Base-by-base conservation (phyloP, 2,329 filamentous ascomycete genomes). In the Zymoseptoria passerinii region DNA sequence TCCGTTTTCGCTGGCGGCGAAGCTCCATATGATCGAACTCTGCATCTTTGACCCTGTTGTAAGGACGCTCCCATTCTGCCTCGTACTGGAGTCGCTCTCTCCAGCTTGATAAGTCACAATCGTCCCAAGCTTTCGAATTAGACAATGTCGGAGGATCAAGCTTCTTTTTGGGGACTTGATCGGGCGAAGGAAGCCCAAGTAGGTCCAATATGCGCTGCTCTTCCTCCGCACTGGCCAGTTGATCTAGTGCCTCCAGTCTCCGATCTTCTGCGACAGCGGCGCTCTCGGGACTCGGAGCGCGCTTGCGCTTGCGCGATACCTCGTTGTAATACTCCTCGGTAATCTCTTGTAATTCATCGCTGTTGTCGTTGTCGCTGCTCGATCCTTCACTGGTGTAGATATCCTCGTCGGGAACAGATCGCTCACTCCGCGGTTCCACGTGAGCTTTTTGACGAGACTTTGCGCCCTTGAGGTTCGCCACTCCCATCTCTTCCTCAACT, bases 171-270 rank as follows among this genome's bases (percentile, higher is more conserved):
- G 10, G 7, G 3, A 52, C n/a, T n/a, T 52, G 20, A 27, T 52
- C 50, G 50, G 58, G 64, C 16, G 64, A 64, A 13, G 69, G 51
- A 27, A 72, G 58, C 28, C 71, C 72, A 2, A 84, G 70, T 1
- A 77, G 57, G 1, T 68, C 61, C 74, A 78, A 78, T 3, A 84
- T 67, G 3, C 67, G 67, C 1, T 67, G 57, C 64, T 83, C 80
- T 64, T 81, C 79, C 19, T 66, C 63, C 50, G 62, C 69, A 59
- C 75, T 78, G 9, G 70, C 69, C 61, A 75, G 65, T 48, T 70
- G 70, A 65, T 85, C 83, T 23, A 81, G 66, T 1, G 68, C 66
- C 56, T 82, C 77, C 19, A 78, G 72, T 61, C 79, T 77, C 2
- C 67, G 63, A 35, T 78, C 75, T 67, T 80, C 74, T 13, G 58